Percentiles rank a stretch among this genome's conserved stretches.
Evolutionary conservation across 108 stramenopile genomes (phyloP).

Genomic region (Phaeodactylum tricornutum): DNA sequence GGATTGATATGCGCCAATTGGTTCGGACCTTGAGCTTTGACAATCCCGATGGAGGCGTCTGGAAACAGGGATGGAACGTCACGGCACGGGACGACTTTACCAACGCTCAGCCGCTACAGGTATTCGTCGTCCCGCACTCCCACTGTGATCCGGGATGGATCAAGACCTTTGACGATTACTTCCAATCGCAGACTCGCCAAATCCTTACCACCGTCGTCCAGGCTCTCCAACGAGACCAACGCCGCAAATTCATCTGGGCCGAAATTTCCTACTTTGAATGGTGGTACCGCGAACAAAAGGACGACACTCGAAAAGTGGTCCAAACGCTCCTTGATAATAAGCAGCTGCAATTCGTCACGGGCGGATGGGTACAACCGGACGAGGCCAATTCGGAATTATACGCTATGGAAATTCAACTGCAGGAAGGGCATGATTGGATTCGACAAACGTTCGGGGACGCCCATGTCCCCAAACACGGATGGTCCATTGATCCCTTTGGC

Average conservation of each 20-base stretch:
- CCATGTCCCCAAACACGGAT: constrained; percentile 47
- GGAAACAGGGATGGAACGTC: constrained; percentile 57
- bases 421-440: constrained; percentile 58
- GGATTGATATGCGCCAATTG: constrained; percentile 54
- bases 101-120: constrained; percentile 16
- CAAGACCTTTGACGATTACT: constrained; percentile 65
- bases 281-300: constrained; percentile 54
- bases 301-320: constrained; percentile 1
- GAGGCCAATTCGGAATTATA: constrained; percentile 56
- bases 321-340: constrained; percentile 14
- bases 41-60: constrained; percentile 38
- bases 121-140: constrained; percentile 52
- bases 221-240: constrained; percentile 18
- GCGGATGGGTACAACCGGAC: constrained; percentile 60
- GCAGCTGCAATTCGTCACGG: constrained; percentile 55
- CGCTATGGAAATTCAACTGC: constrained; percentile 58
- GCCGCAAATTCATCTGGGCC: constrained; percentile 56
- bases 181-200: constrained; percentile 42
- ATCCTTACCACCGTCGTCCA: constrained; percentile 36
- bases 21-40: constrained; percentile 29
- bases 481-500: constrained; percentile 64
- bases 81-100: constrained; percentile 12
- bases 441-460: constrained; percentile 29
- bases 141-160: constrained; percentile 67
- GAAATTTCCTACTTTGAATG: constrained; percentile 61